Base-by-base conservation (phyloP, 306 rosid species). In the Begonia peltatifolia region DNA sequence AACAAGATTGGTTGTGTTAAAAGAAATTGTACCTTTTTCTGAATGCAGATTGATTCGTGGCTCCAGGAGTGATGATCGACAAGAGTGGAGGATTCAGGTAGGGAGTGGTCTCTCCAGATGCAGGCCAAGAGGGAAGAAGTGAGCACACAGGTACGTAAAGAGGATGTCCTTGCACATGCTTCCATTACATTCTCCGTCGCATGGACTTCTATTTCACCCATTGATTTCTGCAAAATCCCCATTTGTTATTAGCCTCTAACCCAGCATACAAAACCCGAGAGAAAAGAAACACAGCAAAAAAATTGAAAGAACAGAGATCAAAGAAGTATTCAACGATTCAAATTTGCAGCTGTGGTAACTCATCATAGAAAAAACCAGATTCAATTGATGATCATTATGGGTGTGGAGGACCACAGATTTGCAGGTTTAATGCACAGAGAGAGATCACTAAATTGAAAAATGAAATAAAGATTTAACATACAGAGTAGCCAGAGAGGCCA, bases 401-500 rank as follows among this genome's bases (percentile, higher is more conserved):
- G 23, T 3, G 23, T 0, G 23, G 23, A 20, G 23, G 23, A 20
- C 23, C 23, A 20, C 23, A 2, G 23, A 20, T 2, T 20, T 20
- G 23, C 23, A 20, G 23, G 23, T 20, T 20, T 20, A 20, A 2
- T 20, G 4, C 23, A 20, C 3, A 20, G 23, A 20, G 23, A 20
- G 23, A 20, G 23, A 20, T 20, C 23, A 20, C 2, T 20, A 20
- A 20, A 20, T 20, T 20, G 23, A 20, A 20, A 20, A 20, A 20
- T 20, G 4, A 46, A 9, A 17, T 36, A 38, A 12, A 14, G 38
- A 41, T 54, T 3, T 5, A 30, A 50, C 83, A 71, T 16, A 89
- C 97, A 0, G 95, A 78, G 64, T 90, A 90, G 17, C 99, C 99
- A 25, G 99, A 90, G 9, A 90, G 76, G 41, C 95, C 99, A 9